phyloP scores from a whole-genome alignment of 2,329 filamentous ascomycete genomes.

The Madurella fahalii region DNA sequence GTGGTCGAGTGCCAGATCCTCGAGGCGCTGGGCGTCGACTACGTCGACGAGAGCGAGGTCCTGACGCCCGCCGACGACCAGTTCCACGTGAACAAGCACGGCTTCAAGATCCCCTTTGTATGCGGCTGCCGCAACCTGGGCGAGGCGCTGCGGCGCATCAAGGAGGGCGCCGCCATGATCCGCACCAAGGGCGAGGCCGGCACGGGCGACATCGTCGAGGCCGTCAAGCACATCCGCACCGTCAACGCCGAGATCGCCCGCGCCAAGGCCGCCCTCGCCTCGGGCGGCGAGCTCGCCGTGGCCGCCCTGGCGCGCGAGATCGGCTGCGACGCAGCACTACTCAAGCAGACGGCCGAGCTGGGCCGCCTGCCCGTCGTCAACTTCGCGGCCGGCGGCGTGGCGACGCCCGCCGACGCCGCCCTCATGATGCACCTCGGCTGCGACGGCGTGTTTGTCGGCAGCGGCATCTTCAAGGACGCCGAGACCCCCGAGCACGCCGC shows the following conservation, averaged over 20 bases:
- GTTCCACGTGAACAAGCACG: constrained; percentile 86
- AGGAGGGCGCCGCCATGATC: constrained; percentile 97
- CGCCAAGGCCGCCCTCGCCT: constrained; percentile 68
- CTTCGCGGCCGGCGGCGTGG: constrained; percentile 97
- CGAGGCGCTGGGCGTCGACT: constrained; percentile 90
- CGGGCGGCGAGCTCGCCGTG: constrained; percentile 49
- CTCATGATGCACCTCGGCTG: constrained; percentile 98
- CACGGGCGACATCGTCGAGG: constrained; percentile 94
- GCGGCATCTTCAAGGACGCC: constrained; percentile 82
- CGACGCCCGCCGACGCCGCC: constrained; percentile 94
- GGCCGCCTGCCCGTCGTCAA: constrained; percentile 92
- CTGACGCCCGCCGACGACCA: constrained; percentile 88
- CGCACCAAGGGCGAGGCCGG: constrained; percentile 97
- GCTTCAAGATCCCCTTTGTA: constrained; percentile 83
- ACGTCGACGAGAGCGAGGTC: constrained; percentile 97
- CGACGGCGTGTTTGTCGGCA: constrained; percentile 95
- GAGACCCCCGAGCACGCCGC: constrained; percentile 69
- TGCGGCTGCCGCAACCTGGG: constrained; percentile 93
- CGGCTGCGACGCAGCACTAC: constrained; percentile 69
- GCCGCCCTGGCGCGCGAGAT: constrained; percentile 78
- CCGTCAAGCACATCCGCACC: constrained; percentile 91
- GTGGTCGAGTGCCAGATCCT: constrained; percentile 99
- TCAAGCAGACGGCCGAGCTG: constrained; percentile 82
- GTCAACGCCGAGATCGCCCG: constrained; percentile 77
- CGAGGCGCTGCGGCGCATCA: constrained; percentile 85